Percentiles rank a stretch among this genome's conserved stretches.
Evolutionary conservation across 2,329 filamentous ascomycete species (phyloP).

Genomic region (Pseudogymnoascus sp.): DNA sequence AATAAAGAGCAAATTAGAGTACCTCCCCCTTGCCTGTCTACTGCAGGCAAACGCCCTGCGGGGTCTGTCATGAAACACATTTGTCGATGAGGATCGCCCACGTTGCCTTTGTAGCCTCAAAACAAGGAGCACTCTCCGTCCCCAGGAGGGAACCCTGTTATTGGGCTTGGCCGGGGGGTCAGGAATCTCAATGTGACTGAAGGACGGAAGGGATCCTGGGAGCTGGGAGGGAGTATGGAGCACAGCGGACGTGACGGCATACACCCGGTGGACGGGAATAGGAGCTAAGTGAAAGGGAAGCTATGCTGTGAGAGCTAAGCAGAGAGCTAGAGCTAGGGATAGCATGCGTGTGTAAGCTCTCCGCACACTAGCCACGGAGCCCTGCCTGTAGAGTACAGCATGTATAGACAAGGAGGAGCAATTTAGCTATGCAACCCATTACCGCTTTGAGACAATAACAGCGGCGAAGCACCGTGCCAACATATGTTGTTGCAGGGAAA

Average conservation of each 20-base stretch:
- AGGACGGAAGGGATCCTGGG: neutral
- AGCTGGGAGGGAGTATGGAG: neutral
- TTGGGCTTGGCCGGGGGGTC: neutral
- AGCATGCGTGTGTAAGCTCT: neutral
- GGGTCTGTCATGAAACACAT: neutral
- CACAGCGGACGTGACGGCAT: neutral
- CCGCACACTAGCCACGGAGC: neutral
- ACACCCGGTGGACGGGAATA: neutral
- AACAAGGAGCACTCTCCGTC: neutral
- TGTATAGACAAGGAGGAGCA: neutral
- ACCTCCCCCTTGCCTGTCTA: neutral
- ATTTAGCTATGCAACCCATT: neutral
- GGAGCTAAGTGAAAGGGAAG: neutral
- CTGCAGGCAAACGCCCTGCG: neutral
- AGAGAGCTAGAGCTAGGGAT: neutral
- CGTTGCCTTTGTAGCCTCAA: neutral
- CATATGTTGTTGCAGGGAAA: neutral
- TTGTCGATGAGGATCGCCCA: neutral
- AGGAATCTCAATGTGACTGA: neutral
- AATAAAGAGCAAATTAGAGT: neutral
- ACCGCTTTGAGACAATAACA: neutral
- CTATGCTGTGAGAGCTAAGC: neutral
- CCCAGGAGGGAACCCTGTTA: neutral
- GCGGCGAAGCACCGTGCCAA: neutral
- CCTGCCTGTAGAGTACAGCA: neutral